A percentile compares a stretch with the other conserved stretches of the same genome.
These are phyloP conservation scores for Trematosphaeria pertusa DNA, from an alignment of 2,329 filamentous ascomycete species.

Conservation along the genomic window DNA sequence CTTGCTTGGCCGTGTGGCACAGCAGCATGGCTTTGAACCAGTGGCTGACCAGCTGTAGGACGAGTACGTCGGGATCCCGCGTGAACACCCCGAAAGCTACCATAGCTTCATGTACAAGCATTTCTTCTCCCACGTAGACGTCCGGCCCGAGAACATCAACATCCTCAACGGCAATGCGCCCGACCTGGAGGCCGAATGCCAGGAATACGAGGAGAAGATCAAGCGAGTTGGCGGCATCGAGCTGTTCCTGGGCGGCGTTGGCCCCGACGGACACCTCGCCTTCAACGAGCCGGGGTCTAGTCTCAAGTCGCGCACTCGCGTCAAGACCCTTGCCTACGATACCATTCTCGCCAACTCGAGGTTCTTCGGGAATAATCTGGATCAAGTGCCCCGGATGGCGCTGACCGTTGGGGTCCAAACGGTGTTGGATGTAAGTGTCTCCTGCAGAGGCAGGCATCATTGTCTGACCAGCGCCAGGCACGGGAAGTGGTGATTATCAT, in stretches of 20 bases:
- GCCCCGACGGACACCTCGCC: slow-evolving; percentile 85
- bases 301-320: slow-evolving; percentile 76
- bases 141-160: slow-evolving; percentile 81
- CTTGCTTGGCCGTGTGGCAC: slow-evolving; percentile 28
- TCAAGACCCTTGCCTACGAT: slow-evolving; percentile 87
- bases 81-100: slow-evolving; percentile 85
- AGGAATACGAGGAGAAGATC: slow-evolving; percentile 81
- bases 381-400: slow-evolving; percentile 79
- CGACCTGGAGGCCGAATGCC: slow-evolving; percentile 78
- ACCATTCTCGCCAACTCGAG: slow-evolving; percentile 85
- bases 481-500: slow-evolving; percentile 82
- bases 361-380: slow-evolving; percentile 79
- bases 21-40: slow-evolving; percentile 20
- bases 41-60: slow-evolving; percentile 60
- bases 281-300: slow-evolving; percentile 91
- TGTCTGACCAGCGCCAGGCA: slow-evolving; percentile 7
- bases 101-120: slow-evolving; percentile 94
- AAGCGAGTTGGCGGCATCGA: slow-evolving; percentile 78
- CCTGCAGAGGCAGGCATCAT: neutral
- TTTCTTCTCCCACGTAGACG: slow-evolving; percentile 86
- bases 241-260: slow-evolving; percentile 84
- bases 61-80: slow-evolving; percentile 84
- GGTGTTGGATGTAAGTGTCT: slow-evolving; percentile 67
- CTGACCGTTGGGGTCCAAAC: slow-evolving; percentile 86
- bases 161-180: slow-evolving; percentile 82